Evolutionary conservation across 2,329 filamentous ascomycete species (phyloP).

Genomic region (Apiospora malaysiana): DNA sequence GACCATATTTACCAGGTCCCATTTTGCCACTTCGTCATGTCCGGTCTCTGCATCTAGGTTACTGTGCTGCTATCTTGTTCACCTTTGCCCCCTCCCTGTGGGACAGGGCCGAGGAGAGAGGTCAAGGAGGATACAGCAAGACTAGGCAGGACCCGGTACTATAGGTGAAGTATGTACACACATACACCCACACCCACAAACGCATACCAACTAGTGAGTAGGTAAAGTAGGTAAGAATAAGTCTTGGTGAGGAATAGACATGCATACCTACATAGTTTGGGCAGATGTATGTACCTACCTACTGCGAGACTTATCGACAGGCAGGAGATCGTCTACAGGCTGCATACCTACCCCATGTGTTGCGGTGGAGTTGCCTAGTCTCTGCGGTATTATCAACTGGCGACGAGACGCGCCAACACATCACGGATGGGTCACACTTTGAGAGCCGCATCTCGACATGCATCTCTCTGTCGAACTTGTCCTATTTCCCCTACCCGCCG

Average conservation of each 20-base stretch:
- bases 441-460: constrained; percentile 72
- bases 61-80: constrained; percentile 39
- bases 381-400: constrained; percentile 76
- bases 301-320: constrained; percentile 47
- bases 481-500: constrained; percentile 34
- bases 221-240: neutral
- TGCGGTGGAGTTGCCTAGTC: constrained; percentile 68
- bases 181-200: neutral
- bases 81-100: constrained; percentile 25
- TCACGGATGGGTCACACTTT: constrained; percentile 75
- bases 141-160: constrained; percentile 6
- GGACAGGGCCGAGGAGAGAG: constrained; percentile 19
- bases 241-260: neutral
- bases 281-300: constrained; percentile 13
- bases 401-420: constrained; percentile 88
- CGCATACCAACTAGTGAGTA: neutral
- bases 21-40: constrained; percentile 53
- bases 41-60: constrained; percentile 48
- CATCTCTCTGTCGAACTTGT: constrained; percentile 60
- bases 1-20: constrained; percentile 42
- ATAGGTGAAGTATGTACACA: constrained; percentile 3
- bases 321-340: constrained; percentile 52
- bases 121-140: constrained; percentile 10
- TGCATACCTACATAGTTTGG: constrained; percentile 15
- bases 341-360: constrained; percentile 56